Conservation (phyloP, 2,329 filamentous ascomycete genomes). For the Diatrype stigma region DNA sequence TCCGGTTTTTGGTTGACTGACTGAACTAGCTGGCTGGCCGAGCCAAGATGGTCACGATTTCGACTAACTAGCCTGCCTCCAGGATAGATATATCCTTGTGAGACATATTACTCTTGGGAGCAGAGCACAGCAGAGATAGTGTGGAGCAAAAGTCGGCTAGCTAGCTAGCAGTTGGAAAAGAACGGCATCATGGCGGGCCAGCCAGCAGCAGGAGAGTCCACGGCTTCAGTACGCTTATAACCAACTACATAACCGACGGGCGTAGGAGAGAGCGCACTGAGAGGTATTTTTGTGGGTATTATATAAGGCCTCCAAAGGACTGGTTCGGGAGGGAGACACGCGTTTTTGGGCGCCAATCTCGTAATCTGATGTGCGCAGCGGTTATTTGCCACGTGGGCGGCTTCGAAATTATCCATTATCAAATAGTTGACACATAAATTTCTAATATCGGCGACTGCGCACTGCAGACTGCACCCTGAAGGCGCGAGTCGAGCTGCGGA, state of each 20-base stretch:
- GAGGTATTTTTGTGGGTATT: neutral
- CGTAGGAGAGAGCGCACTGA: no score
- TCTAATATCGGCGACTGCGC: slow-evolving; percentile 5
- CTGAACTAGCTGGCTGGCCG: no score
- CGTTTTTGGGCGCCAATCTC: neutral
- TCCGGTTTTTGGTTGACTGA: neutral
- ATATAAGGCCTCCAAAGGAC: neutral
- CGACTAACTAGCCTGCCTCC: no score
- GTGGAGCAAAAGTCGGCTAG: neutral
- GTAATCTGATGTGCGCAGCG: slow-evolving; percentile 1
- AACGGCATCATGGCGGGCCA: no score
- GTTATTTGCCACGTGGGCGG: slow-evolving; percentile 17
- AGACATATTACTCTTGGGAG: neutral
- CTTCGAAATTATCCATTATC: slow-evolving; percentile 9
- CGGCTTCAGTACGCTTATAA: no score
- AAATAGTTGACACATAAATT: slow-evolving; percentile 19
- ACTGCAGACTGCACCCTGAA: neutral
- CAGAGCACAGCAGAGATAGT: no score
- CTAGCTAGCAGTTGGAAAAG: no score
- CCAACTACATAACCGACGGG: no score
- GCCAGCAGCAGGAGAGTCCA: no score
- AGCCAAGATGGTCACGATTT: no score
- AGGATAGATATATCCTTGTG: neutral
- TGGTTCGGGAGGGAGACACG: neutral
- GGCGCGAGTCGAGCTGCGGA: neutral